A percentile compares a stretch with the other conserved stretches of the same genome.
Evolutionary conservation across 2,329 filamentous ascomycete genomes (phyloP).

Genomic region (Calonectria pseudoreteaudii): DNA sequence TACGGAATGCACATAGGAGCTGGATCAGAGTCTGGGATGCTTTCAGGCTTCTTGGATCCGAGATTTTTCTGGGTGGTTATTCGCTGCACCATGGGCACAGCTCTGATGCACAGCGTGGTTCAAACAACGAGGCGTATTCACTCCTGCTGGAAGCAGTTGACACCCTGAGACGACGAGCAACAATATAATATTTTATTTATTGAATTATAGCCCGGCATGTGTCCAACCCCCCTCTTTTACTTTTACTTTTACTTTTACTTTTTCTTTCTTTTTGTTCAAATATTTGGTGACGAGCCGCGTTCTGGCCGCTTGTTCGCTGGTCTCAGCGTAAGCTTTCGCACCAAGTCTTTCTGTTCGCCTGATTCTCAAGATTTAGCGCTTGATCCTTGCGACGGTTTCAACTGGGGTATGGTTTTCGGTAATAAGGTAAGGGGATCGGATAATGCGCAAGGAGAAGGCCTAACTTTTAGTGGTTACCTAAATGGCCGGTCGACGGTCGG

Average conservation of each 20-base stretch:
- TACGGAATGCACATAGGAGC: background rate
- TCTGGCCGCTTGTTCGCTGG: background rate
- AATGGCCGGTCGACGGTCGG: background rate
- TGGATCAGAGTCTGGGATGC: no score
- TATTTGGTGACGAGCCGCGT: background rate
- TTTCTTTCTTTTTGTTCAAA: background rate
- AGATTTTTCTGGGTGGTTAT: background rate
- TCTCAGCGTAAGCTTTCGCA: background rate
- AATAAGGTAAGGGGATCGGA: background rate
- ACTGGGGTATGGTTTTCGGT: background rate
- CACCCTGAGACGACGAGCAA: background rate
- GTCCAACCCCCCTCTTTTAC: no score
- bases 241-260: background rate
- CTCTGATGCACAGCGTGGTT: background rate
- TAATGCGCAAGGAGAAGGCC: background rate
- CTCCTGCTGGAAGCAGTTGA: background rate
- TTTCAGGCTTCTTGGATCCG: background rate
- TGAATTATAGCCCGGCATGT: no score
- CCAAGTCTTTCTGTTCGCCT: background rate
- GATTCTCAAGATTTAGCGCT: background rate
- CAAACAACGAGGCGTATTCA: background rate
- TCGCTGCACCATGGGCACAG: background rate
- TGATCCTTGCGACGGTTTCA: background rate
- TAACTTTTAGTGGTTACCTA: background rate
- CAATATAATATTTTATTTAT: no score